Conservation (phyloP, 208 protist species). For the Acanthamoeba triangularis region DNA sequence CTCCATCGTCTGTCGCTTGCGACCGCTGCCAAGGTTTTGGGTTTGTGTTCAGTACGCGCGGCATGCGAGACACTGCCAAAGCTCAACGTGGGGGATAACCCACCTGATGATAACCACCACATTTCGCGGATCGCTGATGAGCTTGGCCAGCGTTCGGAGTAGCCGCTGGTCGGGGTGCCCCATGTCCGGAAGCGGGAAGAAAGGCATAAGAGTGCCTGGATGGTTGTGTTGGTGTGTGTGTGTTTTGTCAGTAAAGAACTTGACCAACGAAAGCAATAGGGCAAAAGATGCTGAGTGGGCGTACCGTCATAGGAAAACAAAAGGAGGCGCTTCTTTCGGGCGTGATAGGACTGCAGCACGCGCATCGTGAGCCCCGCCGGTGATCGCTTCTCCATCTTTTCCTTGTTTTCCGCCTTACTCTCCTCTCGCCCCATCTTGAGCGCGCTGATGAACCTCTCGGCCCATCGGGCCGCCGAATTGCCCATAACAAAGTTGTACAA, state of each 20-base stretch:
- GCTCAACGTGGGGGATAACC: not conserved
- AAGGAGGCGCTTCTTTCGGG: slow-evolving; percentile 41
- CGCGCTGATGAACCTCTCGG: slow-evolving; percentile 15
- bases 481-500: slow-evolving; percentile 53
- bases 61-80: not conserved
- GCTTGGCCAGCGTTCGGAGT: slow-evolving; percentile 46
- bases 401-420: slow-evolving; percentile 8
- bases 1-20: slow-evolving; percentile 59
- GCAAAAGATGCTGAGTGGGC: not conserved
- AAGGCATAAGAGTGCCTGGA: slow-evolving; percentile 10
- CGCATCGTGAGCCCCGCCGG: slow-evolving; percentile 52
- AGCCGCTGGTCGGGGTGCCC: slow-evolving; percentile 45
- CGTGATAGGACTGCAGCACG: slow-evolving; percentile 52
- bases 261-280: too few relatives aligned
- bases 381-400: slow-evolving; percentile 49
- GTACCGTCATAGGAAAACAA: slow-evolving; percentile 71
- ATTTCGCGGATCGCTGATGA: slow-evolving; percentile 42
- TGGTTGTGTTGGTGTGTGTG: not conserved
- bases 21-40: not conserved
- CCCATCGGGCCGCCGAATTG: slow-evolving; percentile 19
- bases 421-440: slow-evolving; percentile 62
- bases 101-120: slow-evolving; percentile 51
- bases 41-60: not conserved
- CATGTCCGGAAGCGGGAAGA: slow-evolving; percentile 53
- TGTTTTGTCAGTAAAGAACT: not conserved